Evolutionary conservation across 257 asterid species (phyloP), one percentile per base, ranked within the genome.

Genomic region (Solanum pimpinellifolium): DNA sequence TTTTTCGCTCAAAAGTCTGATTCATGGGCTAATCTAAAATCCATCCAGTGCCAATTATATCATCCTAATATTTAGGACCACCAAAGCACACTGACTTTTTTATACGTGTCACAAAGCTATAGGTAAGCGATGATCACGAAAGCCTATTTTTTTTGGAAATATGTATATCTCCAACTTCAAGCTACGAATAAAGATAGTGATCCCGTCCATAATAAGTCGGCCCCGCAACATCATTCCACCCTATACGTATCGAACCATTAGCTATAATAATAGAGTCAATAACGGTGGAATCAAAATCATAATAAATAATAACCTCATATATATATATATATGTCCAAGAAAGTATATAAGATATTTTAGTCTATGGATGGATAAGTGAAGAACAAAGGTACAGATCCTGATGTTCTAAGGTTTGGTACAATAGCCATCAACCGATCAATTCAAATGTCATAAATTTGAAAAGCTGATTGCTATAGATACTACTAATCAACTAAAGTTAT

Each of bases 391-490:
- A 87, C 65, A 12, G 33, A 85, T 87, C 74, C 82, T 16, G 47
- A 25, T 76, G 78, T 52, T 88, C 66, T 10, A 86, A 88, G 62
- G 37, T 82, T 33, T 78, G 80, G 85, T 49, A 72, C n/a, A 60
- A 44, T 5, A 33, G 25, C 39, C 86, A 66, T 87, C 86, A 87
- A 52, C 82, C 52, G 70, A 83, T 84, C 87, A 83, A 83, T 74
- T 75, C 83, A 74, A 35, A 74, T 69, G 87, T 74, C 87, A 87
- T 59, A 33, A 62, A 86, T 52, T 82, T 46, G 41, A 39, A 88
- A 86, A 86, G 91, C 9, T 39, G 86, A 90, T 90, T 88, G 86
- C 76, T 15, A 47, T 60, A 81, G 70, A 44, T 69, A 42, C 85
- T 52, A 80, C 59, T 74, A 84, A 76, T 83, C 87, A 86, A 52